Evolutionary conservation across 1,284 basidiomycete species (phyloP).

Genomic region (Singerocomus inundabilis): DNA sequence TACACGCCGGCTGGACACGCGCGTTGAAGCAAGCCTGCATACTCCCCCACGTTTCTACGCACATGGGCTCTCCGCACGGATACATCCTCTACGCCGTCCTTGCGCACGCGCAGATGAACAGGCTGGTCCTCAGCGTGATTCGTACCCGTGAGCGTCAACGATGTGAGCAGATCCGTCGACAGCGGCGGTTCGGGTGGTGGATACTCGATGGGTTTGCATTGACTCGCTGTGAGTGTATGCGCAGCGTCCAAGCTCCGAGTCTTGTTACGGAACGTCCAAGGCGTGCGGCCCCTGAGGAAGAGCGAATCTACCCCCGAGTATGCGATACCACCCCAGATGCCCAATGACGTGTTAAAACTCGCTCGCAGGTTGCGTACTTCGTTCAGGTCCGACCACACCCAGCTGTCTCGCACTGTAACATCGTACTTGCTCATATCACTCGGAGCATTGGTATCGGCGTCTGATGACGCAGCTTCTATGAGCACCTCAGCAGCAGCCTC

Average conservation of each 20-base stretch:
- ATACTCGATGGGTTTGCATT: conserved; percentile 85
- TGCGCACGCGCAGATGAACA: conserved; percentile 78
- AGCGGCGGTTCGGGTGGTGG: conserved; percentile 89
- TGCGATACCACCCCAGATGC: conserved; percentile 84
- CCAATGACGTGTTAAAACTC: conserved; percentile 84
- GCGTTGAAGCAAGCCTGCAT: conserved; percentile 82
- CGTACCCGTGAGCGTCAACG: conserved; percentile 88
- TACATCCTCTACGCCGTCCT: conserved; percentile 48
- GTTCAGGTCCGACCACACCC: conserved; percentile 86
- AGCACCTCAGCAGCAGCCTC: conserved; percentile 81
- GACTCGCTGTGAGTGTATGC: conserved; percentile 67
- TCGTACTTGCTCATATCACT: conserved; percentile 83
- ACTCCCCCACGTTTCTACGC: conserved; percentile 74
- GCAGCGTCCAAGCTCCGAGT: conserved; percentile 64
- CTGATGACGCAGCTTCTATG: conserved; percentile 19
- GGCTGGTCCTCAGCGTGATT: conserved; percentile 98
- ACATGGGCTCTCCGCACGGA: conserved; percentile 66
- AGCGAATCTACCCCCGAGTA: conserved; percentile 92
- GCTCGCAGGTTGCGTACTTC: conserved; percentile 94
- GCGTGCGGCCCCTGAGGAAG: conserved; percentile 82
- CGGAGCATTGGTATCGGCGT: conserved; percentile 15
- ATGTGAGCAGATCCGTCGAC: conserved; percentile 93
- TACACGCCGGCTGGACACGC: conserved; percentile 98
- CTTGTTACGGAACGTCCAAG: conserved; percentile 87
- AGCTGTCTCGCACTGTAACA: conserved; percentile 70